phyloP scores from a whole-genome alignment of 768 basidiomycete species.

The Tylopilus vinaceipallidus region DNA sequence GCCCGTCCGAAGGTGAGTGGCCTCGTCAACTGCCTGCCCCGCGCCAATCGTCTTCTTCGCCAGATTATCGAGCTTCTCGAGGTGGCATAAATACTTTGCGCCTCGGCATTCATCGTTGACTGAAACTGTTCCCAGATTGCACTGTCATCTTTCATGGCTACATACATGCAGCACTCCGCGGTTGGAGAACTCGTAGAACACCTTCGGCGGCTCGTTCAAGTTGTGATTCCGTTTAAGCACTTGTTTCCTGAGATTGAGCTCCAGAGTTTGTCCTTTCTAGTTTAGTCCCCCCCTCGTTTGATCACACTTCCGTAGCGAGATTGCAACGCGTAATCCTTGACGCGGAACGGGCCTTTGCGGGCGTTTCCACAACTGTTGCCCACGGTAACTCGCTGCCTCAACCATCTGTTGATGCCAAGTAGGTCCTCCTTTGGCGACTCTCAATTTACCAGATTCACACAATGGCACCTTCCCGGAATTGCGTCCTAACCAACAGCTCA shows the following conservation, averaged over 20 bases:
- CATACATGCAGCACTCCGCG: slow-evolving; percentile 3
- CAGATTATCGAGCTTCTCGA: slow-evolving; percentile 52
- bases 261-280: slow-evolving; percentile 14
- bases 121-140: slow-evolving; percentile 18
- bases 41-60: neutral
- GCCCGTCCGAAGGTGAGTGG: slow-evolving; percentile 48
- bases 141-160: slow-evolving; percentile 12
- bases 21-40: neutral
- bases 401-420: slow-evolving; percentile 4
- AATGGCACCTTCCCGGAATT: neutral
- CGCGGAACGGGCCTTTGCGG: slow-evolving; percentile 1
- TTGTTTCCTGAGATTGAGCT: slow-evolving; percentile 24
- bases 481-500: neutral
- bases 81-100: slow-evolving; percentile 32
- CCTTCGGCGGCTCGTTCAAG: slow-evolving; percentile 18
- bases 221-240: slow-evolving; percentile 20
- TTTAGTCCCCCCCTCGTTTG: neutral
- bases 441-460: slow-evolving; percentile 1
- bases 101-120: neutral
- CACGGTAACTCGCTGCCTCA: neutral
- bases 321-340: slow-evolving; percentile 18
- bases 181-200: slow-evolving; percentile 4
- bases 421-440: slow-evolving; percentile 9
- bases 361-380: neutral
- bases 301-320: slow-evolving; percentile 14